Evolutionary conservation across 1,139 yeast species (phyloP).

Genomic region (Nakaseomyces glabratus): DNA sequence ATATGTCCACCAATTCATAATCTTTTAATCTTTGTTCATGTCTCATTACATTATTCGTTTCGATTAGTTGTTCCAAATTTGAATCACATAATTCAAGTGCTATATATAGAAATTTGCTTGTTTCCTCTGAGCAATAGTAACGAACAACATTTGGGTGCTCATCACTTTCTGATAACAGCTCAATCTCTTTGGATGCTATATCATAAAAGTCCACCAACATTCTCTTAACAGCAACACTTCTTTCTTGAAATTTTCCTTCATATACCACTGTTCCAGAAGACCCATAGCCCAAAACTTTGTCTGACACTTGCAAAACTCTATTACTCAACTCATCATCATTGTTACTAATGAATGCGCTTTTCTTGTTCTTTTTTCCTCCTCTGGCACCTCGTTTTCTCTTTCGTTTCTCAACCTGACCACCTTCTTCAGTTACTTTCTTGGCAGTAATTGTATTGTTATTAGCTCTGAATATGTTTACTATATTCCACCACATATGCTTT

Average conservation of each 20-base stretch:
- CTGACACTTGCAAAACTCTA: conserved; percentile 46
- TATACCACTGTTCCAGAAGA: conserved; percentile 95
- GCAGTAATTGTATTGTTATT: too few species aligned
- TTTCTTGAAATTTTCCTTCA: conserved; percentile 78
- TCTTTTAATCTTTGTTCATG: conserved; percentile 31
- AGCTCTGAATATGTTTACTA: too few species aligned
- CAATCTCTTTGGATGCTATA: conserved; percentile 90
- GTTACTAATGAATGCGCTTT: conserved; percentile 14
- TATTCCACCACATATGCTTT: too few species aligned
- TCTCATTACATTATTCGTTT: conserved; percentile 36
- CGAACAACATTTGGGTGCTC: conserved; percentile 94
- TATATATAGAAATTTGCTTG: conserved; percentile 80
- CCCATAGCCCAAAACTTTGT: conserved; percentile 80
- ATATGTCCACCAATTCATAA: conserved; percentile 45
- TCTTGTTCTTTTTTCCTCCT: conserved; percentile 55
- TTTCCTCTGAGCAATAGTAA: conserved; percentile 83
- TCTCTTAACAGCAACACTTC: conserved; percentile 93
- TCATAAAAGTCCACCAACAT: conserved; percentile 91
- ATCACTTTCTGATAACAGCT: conserved; percentile 82
- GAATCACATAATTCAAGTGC: conserved; percentile 89
- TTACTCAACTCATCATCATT: conserved; percentile 35
- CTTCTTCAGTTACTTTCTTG: conserved; percentile 2
- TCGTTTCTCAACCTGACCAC: conserved; percentile 29
- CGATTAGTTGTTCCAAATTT: conserved; percentile 77
- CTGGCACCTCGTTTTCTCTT: conserved; percentile 79